phyloP scores from a whole-genome alignment of 192 early-diverging fungal genomes.

The Kappamyces sp. region DNA sequence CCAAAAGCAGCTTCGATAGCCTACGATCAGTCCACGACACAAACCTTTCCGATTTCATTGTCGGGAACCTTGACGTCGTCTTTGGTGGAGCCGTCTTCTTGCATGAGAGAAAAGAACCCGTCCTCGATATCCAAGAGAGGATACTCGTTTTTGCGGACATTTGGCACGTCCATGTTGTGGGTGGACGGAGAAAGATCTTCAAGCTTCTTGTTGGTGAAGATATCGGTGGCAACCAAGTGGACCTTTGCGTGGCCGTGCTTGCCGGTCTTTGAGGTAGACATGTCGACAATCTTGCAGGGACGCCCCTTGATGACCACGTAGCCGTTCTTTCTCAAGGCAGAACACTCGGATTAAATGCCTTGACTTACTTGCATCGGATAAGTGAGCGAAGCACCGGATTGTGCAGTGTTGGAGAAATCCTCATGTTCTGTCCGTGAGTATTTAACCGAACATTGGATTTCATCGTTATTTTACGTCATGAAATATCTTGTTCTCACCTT shows the following conservation, averaged over 20 bases:
- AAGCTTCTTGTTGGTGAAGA: constrained; percentile 97
- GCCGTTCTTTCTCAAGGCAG: constrained; percentile 97
- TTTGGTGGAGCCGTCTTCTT: constrained; percentile 70
- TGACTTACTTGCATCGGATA: constrained; percentile 80
- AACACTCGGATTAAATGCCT: constrained; percentile 57
- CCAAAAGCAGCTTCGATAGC: constrained; percentile 69
- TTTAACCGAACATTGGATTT: no score
- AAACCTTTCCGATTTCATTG: constrained; percentile 70
- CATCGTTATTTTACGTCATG: no score
- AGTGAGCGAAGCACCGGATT: constrained; percentile 84
- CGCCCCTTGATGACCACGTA: constrained; percentile 97
- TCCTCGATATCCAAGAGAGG: constrained; percentile 81
- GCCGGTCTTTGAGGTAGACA: constrained; percentile 99
- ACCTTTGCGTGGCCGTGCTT: constrained; percentile 99
- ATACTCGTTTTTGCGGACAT: constrained; percentile 83
- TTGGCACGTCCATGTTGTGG: constrained; percentile 99
- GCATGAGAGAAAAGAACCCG: constrained; percentile 85
- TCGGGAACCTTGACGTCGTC: constrained; percentile 95
- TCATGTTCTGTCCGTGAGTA: constrained; percentile 40
- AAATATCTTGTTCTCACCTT: no score
- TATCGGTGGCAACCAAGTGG: constrained; percentile 85
- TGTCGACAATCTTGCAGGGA: constrained; percentile 99
- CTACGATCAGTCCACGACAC: no score
- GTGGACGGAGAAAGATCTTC: constrained; percentile 99
- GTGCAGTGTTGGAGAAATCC: constrained; percentile 66